Conservation (phyloP, 257 asterid genomes). For the Cynanchum wilfordii region DNA sequence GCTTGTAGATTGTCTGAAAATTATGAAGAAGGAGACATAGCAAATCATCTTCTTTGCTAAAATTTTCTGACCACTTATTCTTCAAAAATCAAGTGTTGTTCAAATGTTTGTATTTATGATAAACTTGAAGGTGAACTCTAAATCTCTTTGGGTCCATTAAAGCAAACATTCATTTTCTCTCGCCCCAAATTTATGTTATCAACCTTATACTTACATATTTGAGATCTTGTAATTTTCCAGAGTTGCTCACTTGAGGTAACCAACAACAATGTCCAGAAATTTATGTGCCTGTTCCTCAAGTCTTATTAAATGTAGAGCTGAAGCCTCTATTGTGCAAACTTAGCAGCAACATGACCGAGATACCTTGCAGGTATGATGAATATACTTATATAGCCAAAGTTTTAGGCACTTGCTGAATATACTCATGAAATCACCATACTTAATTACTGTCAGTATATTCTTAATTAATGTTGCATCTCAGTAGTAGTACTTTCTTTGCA, state of each 20-base stretch:
- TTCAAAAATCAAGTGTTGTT: constrained; percentile 10
- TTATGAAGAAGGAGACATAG: too few species aligned
- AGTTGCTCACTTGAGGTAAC: constrained; percentile 36
- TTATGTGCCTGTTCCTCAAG: constrained; percentile 34
- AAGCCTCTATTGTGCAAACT: constrained; percentile 22
- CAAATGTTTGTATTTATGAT: constrained; percentile 60
- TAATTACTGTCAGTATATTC: neutral
- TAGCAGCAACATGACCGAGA: constrained; percentile 36
- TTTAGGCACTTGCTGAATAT: constrained; percentile 5
- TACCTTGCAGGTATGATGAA: constrained; percentile 69
- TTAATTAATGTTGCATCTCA: neutral
- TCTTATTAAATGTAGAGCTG: constrained; percentile 25
- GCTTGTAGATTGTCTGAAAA: neutral
- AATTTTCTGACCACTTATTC: neutral
- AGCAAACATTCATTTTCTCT: neutral
- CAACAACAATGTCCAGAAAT: constrained; percentile 35
- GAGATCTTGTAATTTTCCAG: constrained; percentile 34
- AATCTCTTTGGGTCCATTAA: constrained; percentile 18
- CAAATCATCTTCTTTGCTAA: too few species aligned
- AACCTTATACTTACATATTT: constrained; percentile 15
- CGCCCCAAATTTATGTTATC: constrained; percentile 5
- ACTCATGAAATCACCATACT: constrained; percentile 9
- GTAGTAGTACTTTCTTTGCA: neutral
- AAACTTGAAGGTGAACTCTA: constrained; percentile 48
- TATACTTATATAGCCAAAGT: too few species aligned